phyloP scores from a whole-genome alignment of 345 rosid species.

The Lepidium didymum region DNA sequence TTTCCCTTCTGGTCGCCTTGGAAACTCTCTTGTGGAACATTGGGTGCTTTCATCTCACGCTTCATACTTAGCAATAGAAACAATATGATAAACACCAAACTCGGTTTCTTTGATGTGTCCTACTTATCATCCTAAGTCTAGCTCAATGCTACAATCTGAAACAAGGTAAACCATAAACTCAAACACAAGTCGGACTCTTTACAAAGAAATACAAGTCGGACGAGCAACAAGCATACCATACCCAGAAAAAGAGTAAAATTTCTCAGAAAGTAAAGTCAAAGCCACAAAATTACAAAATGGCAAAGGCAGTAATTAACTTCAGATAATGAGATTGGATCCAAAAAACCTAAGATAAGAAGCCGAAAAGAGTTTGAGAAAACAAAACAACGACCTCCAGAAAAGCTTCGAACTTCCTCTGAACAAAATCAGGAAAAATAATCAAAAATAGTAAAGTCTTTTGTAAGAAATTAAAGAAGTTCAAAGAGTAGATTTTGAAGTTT shows the following conservation, averaged over 20 bases:
- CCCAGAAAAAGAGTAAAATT: not conserved
- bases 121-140: slow-evolving; percentile 39
- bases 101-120: slow-evolving; percentile 31
- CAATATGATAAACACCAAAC: slow-evolving; percentile 41
- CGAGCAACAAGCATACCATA: not conserved
- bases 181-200: not conserved
- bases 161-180: not conserved
- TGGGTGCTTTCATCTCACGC: slow-evolving; percentile 49
- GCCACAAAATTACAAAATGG: not conserved
- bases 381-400: not conserved
- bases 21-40: slow-evolving; percentile 43
- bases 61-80: slow-evolving; percentile 54
- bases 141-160: slow-evolving; percentile 13
- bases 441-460: not conserved
- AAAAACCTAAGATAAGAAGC: not conserved
- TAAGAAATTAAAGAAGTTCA: not conserved
- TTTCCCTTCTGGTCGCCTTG: slow-evolving; percentile 48
- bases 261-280: not conserved
- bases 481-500: not conserved
- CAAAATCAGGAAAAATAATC: not conserved
- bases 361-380: not conserved
- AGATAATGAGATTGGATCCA: not conserved
- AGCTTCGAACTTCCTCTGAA: not conserved
- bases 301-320: not conserved
- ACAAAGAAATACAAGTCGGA: not conserved